phyloP scores from a whole-genome alignment of 441 rosid species.

The Adansonia grandidieri region DNA sequence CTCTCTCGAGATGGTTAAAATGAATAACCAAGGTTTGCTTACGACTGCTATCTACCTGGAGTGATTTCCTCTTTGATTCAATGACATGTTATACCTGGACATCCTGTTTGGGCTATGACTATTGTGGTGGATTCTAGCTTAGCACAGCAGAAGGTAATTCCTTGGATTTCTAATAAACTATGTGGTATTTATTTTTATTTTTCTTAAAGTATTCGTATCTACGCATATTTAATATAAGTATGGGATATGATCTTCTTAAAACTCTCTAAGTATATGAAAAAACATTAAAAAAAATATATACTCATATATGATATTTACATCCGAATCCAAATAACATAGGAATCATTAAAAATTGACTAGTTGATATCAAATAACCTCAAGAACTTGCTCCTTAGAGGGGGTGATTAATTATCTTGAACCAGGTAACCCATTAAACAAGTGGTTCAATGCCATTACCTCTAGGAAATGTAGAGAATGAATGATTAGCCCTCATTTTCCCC shows the following conservation, averaged over 20 bases:
- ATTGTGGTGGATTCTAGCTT: too few species aligned
- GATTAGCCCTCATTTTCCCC: too few species aligned
- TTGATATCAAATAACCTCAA: not conserved
- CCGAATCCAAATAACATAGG: not conserved
- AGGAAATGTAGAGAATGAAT: not conserved
- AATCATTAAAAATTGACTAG: not conserved
- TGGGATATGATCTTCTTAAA: too few species aligned
- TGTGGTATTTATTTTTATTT: too few species aligned
- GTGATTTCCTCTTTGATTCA: not conserved
- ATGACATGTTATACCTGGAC: not conserved
- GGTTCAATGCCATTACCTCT: not conserved
- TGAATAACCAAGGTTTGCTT: constrained; percentile 1
- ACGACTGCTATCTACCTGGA: not conserved
- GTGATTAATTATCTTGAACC: not conserved
- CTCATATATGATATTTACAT: too few species aligned
- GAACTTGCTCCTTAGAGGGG: not conserved
- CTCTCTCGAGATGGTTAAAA: constrained; percentile 48
- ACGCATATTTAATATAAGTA: too few species aligned
- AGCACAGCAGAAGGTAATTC: too few species aligned
- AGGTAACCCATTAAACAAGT: not conserved
- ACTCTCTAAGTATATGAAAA: too few species aligned
- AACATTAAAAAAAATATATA: not conserved
- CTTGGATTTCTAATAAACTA: too few species aligned
- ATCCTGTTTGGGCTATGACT: too few species aligned
- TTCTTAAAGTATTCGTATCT: not conserved